Conservation (phyloP, 2,329 filamentous ascomycete genomes). For the Trichoderma guizhouense region DNA sequence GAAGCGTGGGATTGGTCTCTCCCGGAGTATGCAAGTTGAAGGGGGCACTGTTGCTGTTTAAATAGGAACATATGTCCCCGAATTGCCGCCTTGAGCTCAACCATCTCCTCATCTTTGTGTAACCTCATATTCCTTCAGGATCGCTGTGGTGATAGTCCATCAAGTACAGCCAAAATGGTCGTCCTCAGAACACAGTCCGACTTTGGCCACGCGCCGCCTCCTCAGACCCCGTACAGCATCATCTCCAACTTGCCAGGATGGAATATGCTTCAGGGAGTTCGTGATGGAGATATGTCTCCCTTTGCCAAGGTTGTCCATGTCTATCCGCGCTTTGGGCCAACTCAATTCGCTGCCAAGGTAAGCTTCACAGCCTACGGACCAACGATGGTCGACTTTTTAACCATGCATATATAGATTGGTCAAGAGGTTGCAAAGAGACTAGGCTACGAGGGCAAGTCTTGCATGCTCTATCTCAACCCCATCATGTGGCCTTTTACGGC, state of each 20-base stretch:
- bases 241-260: constrained; percentile 45
- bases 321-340: constrained; percentile 47
- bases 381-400: not conserved
- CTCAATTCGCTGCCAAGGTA: constrained; percentile 35
- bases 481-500: constrained; percentile 30
- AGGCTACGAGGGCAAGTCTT: constrained; percentile 27
- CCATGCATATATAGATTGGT: constrained; percentile 32
- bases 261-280: constrained; percentile 37
- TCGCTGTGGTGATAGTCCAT: not conserved
- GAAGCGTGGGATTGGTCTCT: not conserved
- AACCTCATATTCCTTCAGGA: not conserved
- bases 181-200: constrained; percentile 37
- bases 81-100: not conserved
- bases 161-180: constrained; percentile 29
- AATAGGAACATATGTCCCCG: not conserved
- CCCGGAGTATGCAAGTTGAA: not conserved
- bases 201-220: constrained; percentile 45
- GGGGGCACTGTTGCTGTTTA: not conserved
- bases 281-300: constrained; percentile 39
- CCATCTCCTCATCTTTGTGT: not conserved
- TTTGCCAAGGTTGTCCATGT: constrained; percentile 39
- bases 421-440: constrained; percentile 34
- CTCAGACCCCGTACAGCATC: constrained; percentile 45
- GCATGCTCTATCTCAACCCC: constrained; percentile 34
- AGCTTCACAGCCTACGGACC: constrained; percentile 2